A percentile compares a stretch with the other conserved stretches of the same genome.
Conservation (phyloP, 2,329 filamentous ascomycete species). For the Lojkania enalia region DNA sequence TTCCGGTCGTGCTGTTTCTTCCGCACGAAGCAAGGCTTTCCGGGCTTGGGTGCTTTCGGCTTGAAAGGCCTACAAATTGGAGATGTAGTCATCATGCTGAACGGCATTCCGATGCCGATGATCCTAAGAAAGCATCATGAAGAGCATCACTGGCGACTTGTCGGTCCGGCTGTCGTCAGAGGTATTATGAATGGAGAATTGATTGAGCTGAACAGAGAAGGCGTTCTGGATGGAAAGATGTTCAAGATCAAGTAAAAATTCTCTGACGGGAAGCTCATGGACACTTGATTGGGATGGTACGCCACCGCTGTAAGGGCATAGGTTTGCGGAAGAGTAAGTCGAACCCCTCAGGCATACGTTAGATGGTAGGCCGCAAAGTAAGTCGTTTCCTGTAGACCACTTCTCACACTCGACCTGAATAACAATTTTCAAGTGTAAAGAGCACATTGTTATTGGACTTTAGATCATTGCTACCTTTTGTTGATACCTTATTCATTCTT, state of each 20-base stretch:
- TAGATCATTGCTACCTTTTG: too few species aligned
- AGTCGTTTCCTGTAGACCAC: too few species aligned
- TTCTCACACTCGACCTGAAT: too few species aligned
- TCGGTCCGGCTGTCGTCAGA: constrained; percentile 7
- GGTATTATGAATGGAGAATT: constrained; percentile 6
- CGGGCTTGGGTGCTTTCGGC: constrained; percentile 5
- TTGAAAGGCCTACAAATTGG: constrained; percentile 5
- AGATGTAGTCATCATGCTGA: constrained; percentile 3
- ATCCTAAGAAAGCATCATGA: not conserved
- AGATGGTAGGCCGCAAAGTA: too few species aligned
- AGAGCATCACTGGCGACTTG: constrained; percentile 1
- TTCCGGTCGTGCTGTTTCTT: constrained; percentile 10
- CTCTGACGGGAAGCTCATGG: too few species aligned
- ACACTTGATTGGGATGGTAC: too few species aligned
- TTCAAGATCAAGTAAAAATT: constrained; percentile 4
- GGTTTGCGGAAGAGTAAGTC: too few species aligned
- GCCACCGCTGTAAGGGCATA: too few species aligned
- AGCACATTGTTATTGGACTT: too few species aligned
- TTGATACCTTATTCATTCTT: too few species aligned
- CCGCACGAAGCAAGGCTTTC: constrained; percentile 4
- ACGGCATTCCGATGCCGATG: constrained; percentile 8
- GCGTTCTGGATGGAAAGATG: constrained; percentile 2
- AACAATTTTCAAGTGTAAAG: too few species aligned
- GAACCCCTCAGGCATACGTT: too few species aligned
- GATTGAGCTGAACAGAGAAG: not conserved